Evolutionary conservation across 257 asterid genomes (phyloP).

Genomic region (Gentiana dahurica): DNA sequence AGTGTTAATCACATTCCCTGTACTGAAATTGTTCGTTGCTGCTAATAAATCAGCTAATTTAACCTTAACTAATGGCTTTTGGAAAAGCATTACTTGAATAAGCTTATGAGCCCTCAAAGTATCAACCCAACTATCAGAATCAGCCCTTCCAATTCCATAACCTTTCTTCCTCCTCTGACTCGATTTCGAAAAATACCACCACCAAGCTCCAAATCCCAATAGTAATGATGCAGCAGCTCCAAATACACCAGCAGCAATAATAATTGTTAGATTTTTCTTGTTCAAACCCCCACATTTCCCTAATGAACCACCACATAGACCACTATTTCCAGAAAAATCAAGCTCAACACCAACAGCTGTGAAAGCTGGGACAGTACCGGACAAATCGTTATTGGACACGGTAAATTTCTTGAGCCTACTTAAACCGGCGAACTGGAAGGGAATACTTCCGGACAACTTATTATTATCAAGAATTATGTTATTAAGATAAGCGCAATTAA

Average conservation of each 20-base stretch:
- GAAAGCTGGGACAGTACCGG: conserved; percentile 69
- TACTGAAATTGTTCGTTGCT: conserved; percentile 56
- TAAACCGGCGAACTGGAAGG: conserved; percentile 51
- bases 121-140: conserved; percentile 51
- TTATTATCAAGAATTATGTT: conserved; percentile 40
- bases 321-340: conserved; percentile 42
- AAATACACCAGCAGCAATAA: conserved; percentile 80
- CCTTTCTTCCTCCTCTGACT: conserved; percentile 41
- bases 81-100: conserved; percentile 68
- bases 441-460: conserved; percentile 47
- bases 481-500: conserved; percentile 54
- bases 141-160: conserved; percentile 37
- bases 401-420: conserved; percentile 50
- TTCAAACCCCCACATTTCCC: conserved; percentile 82
- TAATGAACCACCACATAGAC: conserved; percentile 59
- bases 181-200: conserved; percentile 48
- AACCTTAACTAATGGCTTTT: conserved; percentile 85
- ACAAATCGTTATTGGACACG: conserved; percentile 50
- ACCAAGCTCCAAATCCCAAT: conserved; percentile 76
- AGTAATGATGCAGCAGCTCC: conserved; percentile 78
- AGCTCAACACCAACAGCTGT: conserved; percentile 17
- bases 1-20: conserved; percentile 39
- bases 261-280: conserved; percentile 58
- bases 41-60: conserved; percentile 62
- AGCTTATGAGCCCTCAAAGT: conserved; percentile 65